Base-by-base conservation (phyloP, 1,284 basidiomycete species). In the Serendipita sp. region DNA sequence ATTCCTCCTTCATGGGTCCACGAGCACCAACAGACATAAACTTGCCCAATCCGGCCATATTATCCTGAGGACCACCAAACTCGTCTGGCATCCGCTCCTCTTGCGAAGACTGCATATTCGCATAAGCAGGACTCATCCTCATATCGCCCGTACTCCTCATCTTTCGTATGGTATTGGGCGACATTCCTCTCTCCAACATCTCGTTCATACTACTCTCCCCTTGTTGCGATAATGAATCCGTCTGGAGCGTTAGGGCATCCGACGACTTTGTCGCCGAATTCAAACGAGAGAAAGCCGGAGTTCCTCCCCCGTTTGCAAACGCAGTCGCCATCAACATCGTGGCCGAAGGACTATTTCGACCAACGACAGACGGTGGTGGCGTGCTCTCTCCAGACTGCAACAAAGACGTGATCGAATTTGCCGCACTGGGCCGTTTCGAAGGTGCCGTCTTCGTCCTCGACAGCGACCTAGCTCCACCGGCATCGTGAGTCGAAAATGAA, bases 91-190 rank as follows among this genome's bases (percentile, higher is more conserved):
- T n/a, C n/a, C 53, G 32, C 53, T 63, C 62, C 3, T 17, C 30
- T 29, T 17, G 32, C 53, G 6, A 35, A 3, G 30, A 50, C 34
- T 35, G 62, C 38, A 58, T 29, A 60, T 50, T 29, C 64, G 60
- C 32, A 43, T 49, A 6, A 49, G 53, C 38, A 13, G 38, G 38
- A 13, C 38, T 38, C 12, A 38, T 50, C 47, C 63, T 62, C 35
- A 68, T 49, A 6, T 67, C 67, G 35, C 68, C 68, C 17, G 68
- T 66, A 47, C 68, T 69, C 64, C 67, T 67, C 67, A 69, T 67
- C 62, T 64, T 62, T 5, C 68, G 60, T 22, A 67, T 34, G 49
- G 62, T 29, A 26, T 50, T 58, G 10, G 22, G 53, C 53, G 53
- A 30, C 34, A 30, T 29, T 8, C 26, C 53, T 35, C 53, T 58